These are phyloP conservation scores for Clonostachys sp. DNA, from an alignment of 2,329 filamentous ascomycete genomes.

Conservation along the genomic window DNA sequence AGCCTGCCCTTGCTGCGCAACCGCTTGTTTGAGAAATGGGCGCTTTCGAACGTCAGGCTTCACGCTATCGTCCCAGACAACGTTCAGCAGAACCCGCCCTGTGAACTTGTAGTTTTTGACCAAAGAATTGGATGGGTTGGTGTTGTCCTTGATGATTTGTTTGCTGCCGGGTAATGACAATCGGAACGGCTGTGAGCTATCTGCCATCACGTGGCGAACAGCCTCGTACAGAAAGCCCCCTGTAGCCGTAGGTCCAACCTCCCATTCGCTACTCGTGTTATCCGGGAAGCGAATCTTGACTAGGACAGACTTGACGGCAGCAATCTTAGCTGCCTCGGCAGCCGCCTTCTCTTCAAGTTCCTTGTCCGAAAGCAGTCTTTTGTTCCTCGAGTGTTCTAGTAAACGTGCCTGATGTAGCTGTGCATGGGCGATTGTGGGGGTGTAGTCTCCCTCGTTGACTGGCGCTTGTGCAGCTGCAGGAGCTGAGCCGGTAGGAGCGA, in stretches of 20 bases:
- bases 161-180: conserved; percentile 60
- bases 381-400: conserved; percentile 60
- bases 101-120: conserved; percentile 69
- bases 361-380: conserved; percentile 74
- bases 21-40: conserved; percentile 53
- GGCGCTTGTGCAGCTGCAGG: conserved; percentile 68
- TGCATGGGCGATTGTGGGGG: conserved; percentile 70
- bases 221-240: conserved; percentile 69
- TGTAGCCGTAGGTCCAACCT: conserved; percentile 64
- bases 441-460: conserved; percentile 71
- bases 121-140: conserved; percentile 47
- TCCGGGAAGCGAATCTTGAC: conserved; percentile 87
- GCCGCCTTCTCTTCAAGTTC: conserved; percentile 70
- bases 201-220: conserved; percentile 66
- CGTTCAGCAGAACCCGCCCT: conserved; percentile 68
- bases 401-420: conserved; percentile 70
- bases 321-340: conserved; percentile 60
- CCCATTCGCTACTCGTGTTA: conserved; percentile 70
- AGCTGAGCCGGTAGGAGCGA: conserved; percentile 68
- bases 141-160: conserved; percentile 40
- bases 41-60: conserved; percentile 47
- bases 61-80: conserved; percentile 67
- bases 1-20: conserved; percentile 59
- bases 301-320: conserved; percentile 62
- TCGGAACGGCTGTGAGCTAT: conserved; percentile 62